Base-by-base conservation (phyloP, 805 yeast species). In the Brettanomyces bruxellensis region DNA sequence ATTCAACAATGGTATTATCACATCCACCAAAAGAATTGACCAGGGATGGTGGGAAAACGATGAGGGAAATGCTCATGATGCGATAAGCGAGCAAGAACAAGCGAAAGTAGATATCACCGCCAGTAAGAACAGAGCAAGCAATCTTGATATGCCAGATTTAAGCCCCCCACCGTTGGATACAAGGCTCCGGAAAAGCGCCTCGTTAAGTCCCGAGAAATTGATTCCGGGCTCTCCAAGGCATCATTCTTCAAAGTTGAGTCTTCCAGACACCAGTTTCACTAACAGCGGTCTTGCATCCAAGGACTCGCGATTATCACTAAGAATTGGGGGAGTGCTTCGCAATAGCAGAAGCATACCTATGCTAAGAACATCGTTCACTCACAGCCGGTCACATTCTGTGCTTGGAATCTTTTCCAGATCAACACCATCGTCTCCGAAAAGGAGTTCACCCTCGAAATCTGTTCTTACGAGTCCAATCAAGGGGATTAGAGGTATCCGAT, bases 401-500 rank as follows among this genome's bases (percentile, higher is more conserved):
- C 32, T 41, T 13, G 41, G 43, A 18, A 25, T 13, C 12, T 37
- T 23, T 18, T 35, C 38, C 6, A 35, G 23, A 12, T 35, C 41
- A 25, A 30, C 42, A 25, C 24, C 45, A 7, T 37, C 49, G 25
- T 28, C 28, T 3, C 28, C 41, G 18, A 49, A 44, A 34, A 41
- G 51, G 14, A 46, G 44, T 36, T 34, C 46, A 39, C 46, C 51
- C 25, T 54, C 59, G 5, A 38, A 45, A 5, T 57, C 62, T 1
- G 50, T 47, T 38, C 32, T 28, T 1, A 28, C 32, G 11, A 59
- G 63, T 41, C 65, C 65, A 12, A 44, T 61, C 24, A 60, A 61
- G 43, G 45, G 59, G 35, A 42, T 61, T 22, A 50, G 49, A 41
- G 52, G 58, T 38, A 51, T 59, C 28, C 56, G 56, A 43, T 55